Conservation (phyloP, 2,329 filamentous ascomycete genomes). For the Pseudocercospora ulei region DNA sequence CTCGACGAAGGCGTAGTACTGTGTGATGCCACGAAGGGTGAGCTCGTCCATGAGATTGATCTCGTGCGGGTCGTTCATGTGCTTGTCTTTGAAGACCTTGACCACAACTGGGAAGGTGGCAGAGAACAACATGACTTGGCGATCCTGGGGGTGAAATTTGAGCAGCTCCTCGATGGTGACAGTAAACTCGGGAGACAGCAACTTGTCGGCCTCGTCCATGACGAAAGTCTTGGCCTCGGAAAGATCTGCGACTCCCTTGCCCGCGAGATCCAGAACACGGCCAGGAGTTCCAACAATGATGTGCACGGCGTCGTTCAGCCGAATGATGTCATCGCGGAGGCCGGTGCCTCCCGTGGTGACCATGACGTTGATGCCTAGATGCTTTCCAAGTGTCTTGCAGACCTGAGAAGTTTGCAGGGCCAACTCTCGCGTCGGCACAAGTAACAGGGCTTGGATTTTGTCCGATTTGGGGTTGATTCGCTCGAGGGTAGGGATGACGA, state of each 20-base stretch:
- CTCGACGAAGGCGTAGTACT: constrained; percentile 98
- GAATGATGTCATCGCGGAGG: constrained; percentile 91
- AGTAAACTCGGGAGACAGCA: constrained; percentile 92
- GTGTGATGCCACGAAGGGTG: constrained; percentile 92
- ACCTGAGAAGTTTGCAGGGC: constrained; percentile 98
- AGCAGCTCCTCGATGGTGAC: constrained; percentile 94
- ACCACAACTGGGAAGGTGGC: constrained; percentile 96
- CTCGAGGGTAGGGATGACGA: constrained; percentile 90
- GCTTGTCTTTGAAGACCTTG: constrained; percentile 95
- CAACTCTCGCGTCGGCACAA: constrained; percentile 92
- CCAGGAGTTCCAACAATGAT: constrained; percentile 96
- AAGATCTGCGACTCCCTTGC: constrained; percentile 91
- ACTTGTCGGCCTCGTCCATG: constrained; percentile 99
- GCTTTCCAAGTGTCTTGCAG: constrained; percentile 96
- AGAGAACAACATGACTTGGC: constrained; percentile 98
- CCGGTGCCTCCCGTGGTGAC: constrained; percentile 95
- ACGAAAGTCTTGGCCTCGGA: constrained; percentile 96
- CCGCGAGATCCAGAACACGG: constrained; percentile 87
- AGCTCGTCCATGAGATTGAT: constrained; percentile 99
- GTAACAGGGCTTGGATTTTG: constrained; percentile 92
- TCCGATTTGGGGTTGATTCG: constrained; percentile 92
- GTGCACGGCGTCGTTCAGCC: constrained; percentile 86
- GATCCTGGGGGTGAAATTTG: constrained; percentile 90
- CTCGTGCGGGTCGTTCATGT: constrained; percentile 92
- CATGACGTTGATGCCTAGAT: constrained; percentile 97